Conservation (phyloP, 495 filamentous ascomycete species). For the Pyronema domesticum region DNA sequence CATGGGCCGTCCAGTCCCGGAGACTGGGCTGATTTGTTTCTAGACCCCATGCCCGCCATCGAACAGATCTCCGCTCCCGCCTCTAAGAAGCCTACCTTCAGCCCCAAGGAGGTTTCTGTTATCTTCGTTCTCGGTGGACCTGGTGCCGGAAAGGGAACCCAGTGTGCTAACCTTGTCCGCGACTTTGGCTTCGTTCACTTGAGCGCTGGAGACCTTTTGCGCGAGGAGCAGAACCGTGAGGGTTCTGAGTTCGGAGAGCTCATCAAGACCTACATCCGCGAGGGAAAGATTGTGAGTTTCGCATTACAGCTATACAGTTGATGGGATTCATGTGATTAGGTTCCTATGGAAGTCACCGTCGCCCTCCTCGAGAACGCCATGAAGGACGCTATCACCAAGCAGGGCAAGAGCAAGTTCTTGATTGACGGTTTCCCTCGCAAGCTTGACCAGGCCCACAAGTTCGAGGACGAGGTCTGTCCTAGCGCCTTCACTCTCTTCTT, state of each 20-base stretch:
- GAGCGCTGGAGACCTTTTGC: constrained; percentile 80
- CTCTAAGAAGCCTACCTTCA: constrained; percentile 55
- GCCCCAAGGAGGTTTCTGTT: constrained; percentile 60
- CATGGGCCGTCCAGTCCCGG: neutral
- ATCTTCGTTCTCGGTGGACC: constrained; percentile 72
- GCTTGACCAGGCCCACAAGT: constrained; percentile 87
- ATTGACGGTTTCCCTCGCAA: constrained; percentile 94
- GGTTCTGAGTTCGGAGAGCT: constrained; percentile 75
- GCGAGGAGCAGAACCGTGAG: constrained; percentile 73
- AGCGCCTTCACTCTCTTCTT: constrained; percentile 75
- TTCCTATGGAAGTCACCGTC: constrained; percentile 94
- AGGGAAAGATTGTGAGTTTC: constrained; percentile 64
- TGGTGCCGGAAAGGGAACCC: constrained; percentile 65
- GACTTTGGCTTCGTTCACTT: constrained; percentile 88
- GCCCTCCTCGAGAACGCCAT: constrained; percentile 84
- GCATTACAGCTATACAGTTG: neutral
- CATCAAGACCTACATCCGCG: constrained; percentile 75
- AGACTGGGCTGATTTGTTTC: constrained; percentile 11
- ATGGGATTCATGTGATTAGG: neutral
- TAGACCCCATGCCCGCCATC: constrained; percentile 30
- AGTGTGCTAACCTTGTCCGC: constrained; percentile 74
- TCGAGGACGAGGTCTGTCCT: constrained; percentile 74
- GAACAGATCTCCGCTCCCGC: constrained; percentile 32
- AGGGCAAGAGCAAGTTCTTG: constrained; percentile 46
- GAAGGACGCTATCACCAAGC: constrained; percentile 38